These are phyloP conservation scores for Zasmidium angulare DNA, from an alignment of 2,329 filamentous ascomycete species.

Conservation along the genomic window DNA sequence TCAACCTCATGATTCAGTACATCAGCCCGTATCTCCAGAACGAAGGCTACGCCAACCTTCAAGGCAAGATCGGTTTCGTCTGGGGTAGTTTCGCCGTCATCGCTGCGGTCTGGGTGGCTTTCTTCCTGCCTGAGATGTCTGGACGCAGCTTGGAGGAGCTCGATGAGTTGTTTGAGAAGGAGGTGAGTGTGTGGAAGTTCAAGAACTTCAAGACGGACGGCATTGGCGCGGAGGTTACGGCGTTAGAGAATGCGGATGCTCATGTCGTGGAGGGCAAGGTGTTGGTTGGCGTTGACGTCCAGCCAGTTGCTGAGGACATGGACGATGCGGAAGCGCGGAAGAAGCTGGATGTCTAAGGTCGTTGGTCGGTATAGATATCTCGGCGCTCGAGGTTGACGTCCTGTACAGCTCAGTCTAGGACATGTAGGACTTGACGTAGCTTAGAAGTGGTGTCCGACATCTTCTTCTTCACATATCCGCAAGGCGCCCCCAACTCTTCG, in stretches of 20 bases:
- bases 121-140: slow-evolving; percentile 14
- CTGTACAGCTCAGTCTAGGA: too few relatives aligned
- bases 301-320: slow-evolving; percentile 3
- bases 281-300: slow-evolving; percentile 11
- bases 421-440: too few relatives aligned
- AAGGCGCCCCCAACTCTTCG: slow-evolving; percentile 4
- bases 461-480: background rate
- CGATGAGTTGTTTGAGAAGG: slow-evolving; percentile 16
- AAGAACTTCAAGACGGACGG: slow-evolving; percentile 11
- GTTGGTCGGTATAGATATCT: background rate
- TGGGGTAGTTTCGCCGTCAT: slow-evolving; percentile 12
- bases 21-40: slow-evolving; percentile 14
- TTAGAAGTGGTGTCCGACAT: background rate
- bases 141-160: slow-evolving; percentile 12
- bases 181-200: slow-evolving; percentile 14
- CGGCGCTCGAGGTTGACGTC: too few relatives aligned
- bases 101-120: slow-evolving; percentile 9
- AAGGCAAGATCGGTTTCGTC: slow-evolving; percentile 13
- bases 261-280: slow-evolving; percentile 4
- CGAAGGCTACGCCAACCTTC: slow-evolving; percentile 12
- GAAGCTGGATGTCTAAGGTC: slow-evolving; percentile 6
- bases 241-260: slow-evolving; percentile 5
- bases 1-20: slow-evolving; percentile 17
- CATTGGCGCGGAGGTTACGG: slow-evolving; percentile 14
- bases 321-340: slow-evolving; percentile 4